Conservation (phyloP, 2,329 filamentous ascomycete species). For the Aspergillus sergii region DNA sequence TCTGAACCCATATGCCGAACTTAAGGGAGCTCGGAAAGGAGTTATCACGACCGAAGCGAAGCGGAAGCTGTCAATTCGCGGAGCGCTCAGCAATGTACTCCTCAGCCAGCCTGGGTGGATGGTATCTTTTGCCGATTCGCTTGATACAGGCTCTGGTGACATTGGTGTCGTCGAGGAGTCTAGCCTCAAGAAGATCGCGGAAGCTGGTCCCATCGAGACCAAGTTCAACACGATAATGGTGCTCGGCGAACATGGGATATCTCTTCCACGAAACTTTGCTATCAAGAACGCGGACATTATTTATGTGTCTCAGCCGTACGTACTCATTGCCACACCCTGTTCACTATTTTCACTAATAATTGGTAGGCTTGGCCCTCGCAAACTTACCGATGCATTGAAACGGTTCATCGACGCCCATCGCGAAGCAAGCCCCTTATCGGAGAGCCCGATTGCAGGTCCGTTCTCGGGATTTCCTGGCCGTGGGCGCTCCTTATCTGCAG, state of each 20-base stretch:
- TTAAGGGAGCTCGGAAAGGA: slow-evolving; percentile 25
- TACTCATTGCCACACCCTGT: background rate
- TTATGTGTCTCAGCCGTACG: slow-evolving; percentile 32
- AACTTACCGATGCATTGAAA: slow-evolving; percentile 26
- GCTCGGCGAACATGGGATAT: slow-evolving; percentile 18
- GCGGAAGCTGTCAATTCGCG: slow-evolving; percentile 31
- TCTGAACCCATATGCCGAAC: slow-evolving; percentile 27
- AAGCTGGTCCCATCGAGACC: slow-evolving; percentile 11
- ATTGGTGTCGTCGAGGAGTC: slow-evolving; percentile 33
- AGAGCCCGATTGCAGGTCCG: slow-evolving; percentile 10
- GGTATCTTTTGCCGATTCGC: slow-evolving; percentile 27
- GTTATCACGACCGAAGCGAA: slow-evolving; percentile 30
- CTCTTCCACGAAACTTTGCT: slow-evolving; percentile 5
- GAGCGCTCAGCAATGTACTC: slow-evolving; percentile 28
- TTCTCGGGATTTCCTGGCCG: slow-evolving; percentile 13
- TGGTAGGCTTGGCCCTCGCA: slow-evolving; percentile 30
- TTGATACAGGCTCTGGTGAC: slow-evolving; percentile 27
- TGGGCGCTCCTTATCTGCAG: slow-evolving; percentile 18
- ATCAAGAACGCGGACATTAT: slow-evolving; percentile 23
- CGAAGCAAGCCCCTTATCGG: background rate
- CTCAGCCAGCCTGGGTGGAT: slow-evolving; percentile 27
- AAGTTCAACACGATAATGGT: slow-evolving; percentile 26
- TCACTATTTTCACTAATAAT: slow-evolving; percentile 14
- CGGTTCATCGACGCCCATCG: slow-evolving; percentile 7
- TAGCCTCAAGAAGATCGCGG: slow-evolving; percentile 19